Evolutionary conservation across 164 flowering plant genomes (phyloP), one percentile per base, ranked within the genome.

Genomic region (Saururus chinensis): DNA sequence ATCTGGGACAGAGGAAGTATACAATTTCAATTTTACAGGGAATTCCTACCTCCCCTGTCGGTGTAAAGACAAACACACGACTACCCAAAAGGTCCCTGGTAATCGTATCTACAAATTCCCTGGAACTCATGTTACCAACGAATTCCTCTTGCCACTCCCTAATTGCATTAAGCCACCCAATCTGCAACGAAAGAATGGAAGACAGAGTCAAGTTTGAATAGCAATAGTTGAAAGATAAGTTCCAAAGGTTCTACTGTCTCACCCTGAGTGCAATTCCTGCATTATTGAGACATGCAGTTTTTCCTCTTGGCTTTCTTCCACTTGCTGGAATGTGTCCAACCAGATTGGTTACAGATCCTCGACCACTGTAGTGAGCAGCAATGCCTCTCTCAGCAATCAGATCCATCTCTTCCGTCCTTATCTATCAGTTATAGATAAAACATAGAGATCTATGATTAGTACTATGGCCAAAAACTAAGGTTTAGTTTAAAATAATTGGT

Each of bases 81-180:
- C 97, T 93, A 37, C 99, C 97, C 68, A 93, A 72, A 55, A 90
- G 81, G 77, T 93, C 99, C 70, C 85, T 81, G 24, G 91, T 93
- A 67, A 93, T 64, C 26, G 95, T 87, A 56, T 93, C 99, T 8
- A 93, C 99, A 73, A 93, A 93, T 74, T 93, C 99, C 69, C 99
- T 85, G 53, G 99, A 93, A 70, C 82, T 90, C 99, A 93, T 93
- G 73, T 89, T 93, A 66, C 99, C 99, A 62, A 93, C 99, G 77
- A 93, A 93, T 78, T 93, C 99, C 68, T 93, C 99, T 77, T 93
- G 99, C 99, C 99, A 93, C 68, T 93, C 99, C 77, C 96, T 85
- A 22, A 93, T 93, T 56, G 99, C 99, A 76, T 90, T 90, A 21
- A 93, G 89, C 99, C 99, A 93, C 40, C 99, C 84, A 79, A 93